A percentile compares a stretch with the other conserved stretches of the same genome.
phyloP scores from a whole-genome alignment of 768 basidiomycete species.

The Macrolepiota dolichaula region DNA sequence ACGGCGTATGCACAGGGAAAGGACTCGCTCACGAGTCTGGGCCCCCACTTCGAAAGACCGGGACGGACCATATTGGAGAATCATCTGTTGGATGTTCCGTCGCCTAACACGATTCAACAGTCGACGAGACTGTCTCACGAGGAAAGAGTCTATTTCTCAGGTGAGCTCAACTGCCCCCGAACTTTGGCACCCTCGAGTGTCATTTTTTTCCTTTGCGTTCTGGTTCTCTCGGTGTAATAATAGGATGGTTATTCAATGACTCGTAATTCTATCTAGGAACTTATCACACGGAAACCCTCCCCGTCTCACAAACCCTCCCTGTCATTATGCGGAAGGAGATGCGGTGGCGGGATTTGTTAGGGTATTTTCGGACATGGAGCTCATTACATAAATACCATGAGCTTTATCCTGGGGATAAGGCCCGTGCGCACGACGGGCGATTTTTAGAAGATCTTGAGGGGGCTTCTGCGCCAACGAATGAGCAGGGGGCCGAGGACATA shows the following conservation, averaged over 20 bases:
- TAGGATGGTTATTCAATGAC: not conserved
- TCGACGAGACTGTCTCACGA: slow-evolving; percentile 27
- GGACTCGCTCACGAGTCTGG: slow-evolving; percentile 51
- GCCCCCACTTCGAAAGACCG: slow-evolving; percentile 78
- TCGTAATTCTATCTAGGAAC: not conserved
- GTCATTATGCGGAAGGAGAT: slow-evolving; percentile 56
- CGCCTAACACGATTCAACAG: slow-evolving; percentile 31
- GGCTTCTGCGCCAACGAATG: not conserved
- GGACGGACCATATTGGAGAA: slow-evolving; percentile 73
- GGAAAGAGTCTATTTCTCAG: slow-evolving; percentile 56
- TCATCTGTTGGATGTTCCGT: slow-evolving; percentile 68
- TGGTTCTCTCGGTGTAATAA: not conserved
- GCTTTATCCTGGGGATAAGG: slow-evolving; percentile 52
- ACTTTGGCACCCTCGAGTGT: slow-evolving; percentile 7
- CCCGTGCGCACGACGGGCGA: slow-evolving; percentile 26
- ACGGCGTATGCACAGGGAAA: slow-evolving; percentile 59
- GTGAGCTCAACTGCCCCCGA: slow-evolving; percentile 21
- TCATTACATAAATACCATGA: slow-evolving; percentile 67
- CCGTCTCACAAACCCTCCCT: slow-evolving; percentile 19
- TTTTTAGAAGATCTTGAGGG: slow-evolving; percentile 26
- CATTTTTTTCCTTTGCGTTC: not conserved
- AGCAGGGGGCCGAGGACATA: slow-evolving; percentile 14
- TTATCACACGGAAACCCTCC: slow-evolving; percentile 4
- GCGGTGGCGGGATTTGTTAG: slow-evolving; percentile 64
- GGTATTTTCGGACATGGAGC: slow-evolving; percentile 71